phyloP scores from a whole-genome alignment of 768 basidiomycete species.

The Chalciporus piperatus region DNA sequence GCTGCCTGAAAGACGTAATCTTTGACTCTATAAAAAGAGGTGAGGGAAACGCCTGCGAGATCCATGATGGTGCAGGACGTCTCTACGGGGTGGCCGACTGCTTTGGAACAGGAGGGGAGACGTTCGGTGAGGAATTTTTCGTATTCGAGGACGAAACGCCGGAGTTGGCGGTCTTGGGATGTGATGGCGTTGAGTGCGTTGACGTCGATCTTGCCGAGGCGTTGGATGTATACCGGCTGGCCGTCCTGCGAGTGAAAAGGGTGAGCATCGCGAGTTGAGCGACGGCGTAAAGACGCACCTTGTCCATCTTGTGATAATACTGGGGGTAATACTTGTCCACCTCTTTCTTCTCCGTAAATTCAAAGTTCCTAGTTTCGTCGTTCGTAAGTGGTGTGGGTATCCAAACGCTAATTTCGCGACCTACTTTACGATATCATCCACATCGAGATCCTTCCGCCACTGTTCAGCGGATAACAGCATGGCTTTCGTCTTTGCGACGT shows the following conservation, averaged over 20 bases:
- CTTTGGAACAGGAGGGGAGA: constrained; percentile 71
- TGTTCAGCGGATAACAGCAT: constrained; percentile 84
- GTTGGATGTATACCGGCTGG: constrained; percentile 93
- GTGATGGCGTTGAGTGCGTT: constrained; percentile 78
- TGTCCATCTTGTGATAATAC: constrained; percentile 95
- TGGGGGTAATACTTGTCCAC: constrained; percentile 95
- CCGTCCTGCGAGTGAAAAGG: constrained; percentile 60
- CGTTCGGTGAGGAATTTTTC: constrained; percentile 82
- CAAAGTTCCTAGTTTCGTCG: constrained; percentile 59
- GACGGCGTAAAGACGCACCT: no score
- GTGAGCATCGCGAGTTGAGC: no score
- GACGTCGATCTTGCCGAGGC: constrained; percentile 87
- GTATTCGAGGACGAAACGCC: constrained; percentile 90
- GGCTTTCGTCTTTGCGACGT: constrained; percentile 72
- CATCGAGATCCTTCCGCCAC: constrained; percentile 86
- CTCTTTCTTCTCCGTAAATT: constrained; percentile 76
- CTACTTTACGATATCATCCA: constrained; percentile 70
- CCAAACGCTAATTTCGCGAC: constrained; percentile 21
- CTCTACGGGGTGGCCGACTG: constrained; percentile 84
- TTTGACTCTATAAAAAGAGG: constrained; percentile 87
- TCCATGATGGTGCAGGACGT: constrained; percentile 98
- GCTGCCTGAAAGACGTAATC: constrained; percentile 81
- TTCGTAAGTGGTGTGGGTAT: neutral
- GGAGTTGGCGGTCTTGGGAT: constrained; percentile 81
- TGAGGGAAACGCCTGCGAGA: constrained; percentile 64